Percentiles rank a stretch among this genome's conserved stretches.
These are phyloP conservation scores for Candida adriatica DNA, from an alignment of 805 yeast genomes.

Conservation along the genomic window DNA sequence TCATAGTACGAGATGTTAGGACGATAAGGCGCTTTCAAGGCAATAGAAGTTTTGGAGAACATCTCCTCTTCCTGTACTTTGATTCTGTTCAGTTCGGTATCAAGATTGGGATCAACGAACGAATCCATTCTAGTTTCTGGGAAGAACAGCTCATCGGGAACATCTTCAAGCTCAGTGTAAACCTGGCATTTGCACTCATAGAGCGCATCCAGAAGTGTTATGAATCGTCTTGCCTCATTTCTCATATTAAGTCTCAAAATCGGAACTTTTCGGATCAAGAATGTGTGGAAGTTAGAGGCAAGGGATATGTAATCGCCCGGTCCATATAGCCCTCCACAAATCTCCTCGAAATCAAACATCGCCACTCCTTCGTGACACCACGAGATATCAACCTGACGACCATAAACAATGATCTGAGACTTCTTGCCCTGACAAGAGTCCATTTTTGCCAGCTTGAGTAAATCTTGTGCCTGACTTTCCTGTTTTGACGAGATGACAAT, in stretches of 20 bases:
- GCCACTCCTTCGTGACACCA: constrained; percentile 36
- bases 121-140: constrained; percentile 48
- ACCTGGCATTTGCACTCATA: constrained; percentile 63
- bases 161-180: constrained; percentile 42
- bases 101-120: constrained; percentile 3
- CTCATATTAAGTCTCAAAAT: constrained; percentile 47
- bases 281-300: constrained; percentile 50
- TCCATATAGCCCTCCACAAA: constrained; percentile 52
- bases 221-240: constrained; percentile 63
- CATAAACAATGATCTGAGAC: constrained; percentile 43
- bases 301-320: constrained; percentile 67
- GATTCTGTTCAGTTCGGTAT: constrained; percentile 29
- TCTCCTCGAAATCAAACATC: constrained; percentile 42
- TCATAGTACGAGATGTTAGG: constrained; percentile 64
- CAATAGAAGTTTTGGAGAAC: constrained; percentile 58
- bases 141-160: constrained; percentile 51
- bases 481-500: constrained; percentile 24
- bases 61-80: constrained; percentile 60
- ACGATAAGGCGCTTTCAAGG: constrained; percentile 55
- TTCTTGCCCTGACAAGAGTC: constrained; percentile 6
- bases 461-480: neutral
- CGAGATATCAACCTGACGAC: constrained; percentile 44
- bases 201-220: constrained; percentile 59
- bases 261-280: constrained; percentile 58
- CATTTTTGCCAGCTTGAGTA: constrained; percentile 4